Conservation (phyloP, 768 basidiomycete genomes). For the Mycena sanguinolenta region DNA sequence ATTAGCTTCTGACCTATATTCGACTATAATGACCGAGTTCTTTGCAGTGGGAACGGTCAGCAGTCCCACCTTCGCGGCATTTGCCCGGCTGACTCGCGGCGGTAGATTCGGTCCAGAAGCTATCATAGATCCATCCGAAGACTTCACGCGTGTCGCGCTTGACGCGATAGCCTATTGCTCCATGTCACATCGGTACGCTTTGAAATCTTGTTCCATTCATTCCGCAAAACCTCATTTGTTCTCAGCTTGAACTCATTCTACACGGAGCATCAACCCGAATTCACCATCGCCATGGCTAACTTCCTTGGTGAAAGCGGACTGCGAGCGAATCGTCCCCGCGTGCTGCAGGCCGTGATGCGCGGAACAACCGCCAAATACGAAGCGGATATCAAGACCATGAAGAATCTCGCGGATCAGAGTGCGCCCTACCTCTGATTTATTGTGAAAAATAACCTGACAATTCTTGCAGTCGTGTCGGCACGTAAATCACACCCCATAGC, state of each 20-base stretch:
- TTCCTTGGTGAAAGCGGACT: conserved; percentile 54
- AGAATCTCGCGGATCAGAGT: conserved; percentile 57
- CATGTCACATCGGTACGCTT: conserved; percentile 56
- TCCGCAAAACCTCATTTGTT: neutral
- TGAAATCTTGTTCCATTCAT: too few relatives aligned
- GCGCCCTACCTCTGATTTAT: conserved; percentile 27
- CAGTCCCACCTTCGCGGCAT: neutral
- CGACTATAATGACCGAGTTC: too few relatives aligned
- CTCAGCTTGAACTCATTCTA: conserved; percentile 63
- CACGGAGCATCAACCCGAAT: conserved; percentile 52
- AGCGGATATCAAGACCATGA: conserved; percentile 56
- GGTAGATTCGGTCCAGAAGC: conserved; percentile 57
- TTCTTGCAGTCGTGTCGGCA: conserved; percentile 52
- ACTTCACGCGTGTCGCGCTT: conserved; percentile 63
- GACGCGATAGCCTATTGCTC: conserved; percentile 60
- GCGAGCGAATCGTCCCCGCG: conserved; percentile 50
- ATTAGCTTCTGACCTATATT: too few relatives aligned
- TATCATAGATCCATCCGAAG: conserved; percentile 57
- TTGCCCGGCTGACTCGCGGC: neutral
- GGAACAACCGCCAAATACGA: conserved; percentile 54
- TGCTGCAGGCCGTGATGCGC: conserved; percentile 52
- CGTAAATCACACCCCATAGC: conserved; percentile 53
- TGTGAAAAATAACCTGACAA: too few relatives aligned
- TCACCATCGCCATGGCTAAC: conserved; percentile 56
- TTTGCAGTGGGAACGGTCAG: conserved; percentile 53